These are phyloP conservation scores for Sugiyamaella xylanicola DNA, from an alignment of 1,139 yeast genomes.

Conservation along the genomic window DNA sequence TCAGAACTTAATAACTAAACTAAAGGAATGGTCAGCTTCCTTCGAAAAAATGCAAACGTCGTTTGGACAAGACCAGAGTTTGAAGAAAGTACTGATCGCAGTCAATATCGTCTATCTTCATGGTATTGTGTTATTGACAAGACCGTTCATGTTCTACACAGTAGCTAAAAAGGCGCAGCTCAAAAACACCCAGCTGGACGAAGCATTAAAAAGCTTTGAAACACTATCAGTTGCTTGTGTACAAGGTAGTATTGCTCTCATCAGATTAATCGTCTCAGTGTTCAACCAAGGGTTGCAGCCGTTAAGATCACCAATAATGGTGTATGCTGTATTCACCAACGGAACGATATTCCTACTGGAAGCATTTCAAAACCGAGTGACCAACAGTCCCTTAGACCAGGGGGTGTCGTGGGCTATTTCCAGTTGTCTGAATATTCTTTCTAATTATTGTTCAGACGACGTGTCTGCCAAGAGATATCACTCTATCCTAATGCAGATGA, in stretches of 20 bases:
- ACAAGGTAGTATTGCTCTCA: slow-evolving; percentile 20
- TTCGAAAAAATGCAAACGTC: slow-evolving; percentile 8
- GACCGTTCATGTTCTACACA: slow-evolving; percentile 23
- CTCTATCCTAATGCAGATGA: slow-evolving; percentile 16
- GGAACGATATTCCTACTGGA: slow-evolving; percentile 19
- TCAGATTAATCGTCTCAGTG: slow-evolving; percentile 3
- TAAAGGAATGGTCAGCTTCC: slow-evolving; percentile 16
- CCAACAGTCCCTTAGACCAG: slow-evolving; percentile 9
- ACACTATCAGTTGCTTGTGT: slow-evolving; percentile 19
- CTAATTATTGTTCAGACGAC: slow-evolving; percentile 13
- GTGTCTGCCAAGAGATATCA: slow-evolving; percentile 16
- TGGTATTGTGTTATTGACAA: slow-evolving; percentile 21
- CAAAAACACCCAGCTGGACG: slow-evolving; percentile 18
- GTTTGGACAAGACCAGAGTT: background rate
- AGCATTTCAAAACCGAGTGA: slow-evolving; percentile 18
- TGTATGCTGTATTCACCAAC: slow-evolving; percentile 17
- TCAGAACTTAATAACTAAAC: slow-evolving; percentile 11
- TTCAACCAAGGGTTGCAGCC: slow-evolving; percentile 14
- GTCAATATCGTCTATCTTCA: slow-evolving; percentile 19
- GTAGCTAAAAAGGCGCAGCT: slow-evolving; percentile 20
- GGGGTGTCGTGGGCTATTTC: slow-evolving; percentile 13
- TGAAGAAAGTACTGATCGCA: slow-evolving; percentile 6
- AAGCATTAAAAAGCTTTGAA: slow-evolving; percentile 19
- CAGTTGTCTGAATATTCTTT: slow-evolving; percentile 11
- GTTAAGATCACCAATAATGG: slow-evolving; percentile 12